A percentile compares a stretch with the other conserved stretches of the same genome.
These are phyloP conservation scores for Diddensiella caesifluorescens DNA, from an alignment of 805 yeast genomes.

Conservation along the genomic window DNA sequence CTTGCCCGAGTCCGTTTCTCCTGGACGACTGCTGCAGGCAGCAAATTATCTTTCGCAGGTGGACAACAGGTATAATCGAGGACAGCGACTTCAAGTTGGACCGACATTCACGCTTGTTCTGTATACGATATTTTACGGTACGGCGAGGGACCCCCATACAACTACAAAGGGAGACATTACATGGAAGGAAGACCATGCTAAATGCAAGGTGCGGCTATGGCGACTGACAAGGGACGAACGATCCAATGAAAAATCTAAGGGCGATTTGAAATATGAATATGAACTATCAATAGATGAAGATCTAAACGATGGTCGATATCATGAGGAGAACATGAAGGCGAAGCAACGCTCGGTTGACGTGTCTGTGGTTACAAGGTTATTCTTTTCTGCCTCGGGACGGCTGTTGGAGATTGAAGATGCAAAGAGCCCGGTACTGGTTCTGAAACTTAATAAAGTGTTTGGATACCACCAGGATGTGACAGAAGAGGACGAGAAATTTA, in stretches of 20 bases:
- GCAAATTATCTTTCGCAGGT: slow-evolving; percentile 41
- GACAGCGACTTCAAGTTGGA: slow-evolving; percentile 42
- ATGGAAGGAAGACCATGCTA: slow-evolving; percentile 72
- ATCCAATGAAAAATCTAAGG: slow-evolving; percentile 9
- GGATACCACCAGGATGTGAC: slow-evolving; percentile 6
- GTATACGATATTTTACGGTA: slow-evolving; percentile 49
- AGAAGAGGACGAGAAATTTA: slow-evolving; percentile 17
- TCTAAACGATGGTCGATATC: slow-evolving; percentile 68
- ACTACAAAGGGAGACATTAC: slow-evolving; percentile 47
- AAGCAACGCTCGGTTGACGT: slow-evolving; percentile 35
- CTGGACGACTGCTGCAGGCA: slow-evolving; percentile 62
- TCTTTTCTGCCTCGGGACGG: slow-evolving; percentile 66
- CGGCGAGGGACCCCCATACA: slow-evolving; percentile 32
- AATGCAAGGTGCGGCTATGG: slow-evolving; percentile 43
- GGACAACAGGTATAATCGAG: slow-evolving; percentile 30
- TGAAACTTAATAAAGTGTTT: slow-evolving; percentile 41
- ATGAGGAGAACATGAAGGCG: slow-evolving; percentile 48
- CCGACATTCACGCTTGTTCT: slow-evolving; percentile 53
- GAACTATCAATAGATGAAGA: slow-evolving; percentile 47
- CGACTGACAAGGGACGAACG: slow-evolving; percentile 21
- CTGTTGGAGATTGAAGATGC: slow-evolving; percentile 58
- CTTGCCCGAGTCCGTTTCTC: slow-evolving; percentile 51
- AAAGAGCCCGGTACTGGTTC: slow-evolving; percentile 58
- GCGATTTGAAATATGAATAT: slow-evolving; percentile 36
- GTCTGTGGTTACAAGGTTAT: slow-evolving; percentile 44